These are phyloP conservation scores for Salicornia ramosissima DNA, from an alignment of 148 eudicot genomes.

Conservation along the genomic window DNA sequence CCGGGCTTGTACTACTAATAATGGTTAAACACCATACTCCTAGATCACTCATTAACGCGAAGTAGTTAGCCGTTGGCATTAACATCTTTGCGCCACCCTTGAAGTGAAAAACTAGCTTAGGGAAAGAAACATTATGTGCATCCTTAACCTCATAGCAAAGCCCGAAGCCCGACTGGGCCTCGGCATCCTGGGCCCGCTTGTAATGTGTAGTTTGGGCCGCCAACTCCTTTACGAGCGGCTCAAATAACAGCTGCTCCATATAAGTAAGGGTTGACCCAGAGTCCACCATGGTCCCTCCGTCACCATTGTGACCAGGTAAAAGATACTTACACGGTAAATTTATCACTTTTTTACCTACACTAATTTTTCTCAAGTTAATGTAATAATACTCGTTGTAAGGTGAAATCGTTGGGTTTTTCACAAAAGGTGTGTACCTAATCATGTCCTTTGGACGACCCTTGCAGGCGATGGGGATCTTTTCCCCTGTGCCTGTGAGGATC, in stretches of 20 bases:
- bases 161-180: constrained; percentile 41
- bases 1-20: constrained; percentile 28
- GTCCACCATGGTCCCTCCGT: constrained; percentile 66
- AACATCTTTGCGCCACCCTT: constrained; percentile 65
- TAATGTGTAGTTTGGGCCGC: constrained; percentile 45
- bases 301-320: constrained; percentile 37
- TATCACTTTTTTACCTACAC: constrained; percentile 53
- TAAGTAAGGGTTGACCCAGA: constrained; percentile 70
- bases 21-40: constrained; percentile 55
- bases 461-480: background rate
- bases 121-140: constrained; percentile 25
- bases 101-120: constrained; percentile 45
- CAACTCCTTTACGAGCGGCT: constrained; percentile 47
- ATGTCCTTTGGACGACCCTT: constrained; percentile 9
- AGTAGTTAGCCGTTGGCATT: constrained; percentile 49
- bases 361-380: constrained; percentile 42
- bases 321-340: constrained; percentile 41
- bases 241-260: constrained; percentile 41
- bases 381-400: constrained; percentile 59
- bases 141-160: constrained; percentile 43
- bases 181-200: constrained; percentile 42
- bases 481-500: constrained; percentile 25
- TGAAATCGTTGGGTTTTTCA: constrained; percentile 26
- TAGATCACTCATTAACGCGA: constrained; percentile 26
- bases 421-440: constrained; percentile 45